A percentile compares a stretch with the other conserved stretches of the same genome.
phyloP scores from a whole-genome alignment of 208 protist species.

The Acanthamoeba triangularis region DNA sequence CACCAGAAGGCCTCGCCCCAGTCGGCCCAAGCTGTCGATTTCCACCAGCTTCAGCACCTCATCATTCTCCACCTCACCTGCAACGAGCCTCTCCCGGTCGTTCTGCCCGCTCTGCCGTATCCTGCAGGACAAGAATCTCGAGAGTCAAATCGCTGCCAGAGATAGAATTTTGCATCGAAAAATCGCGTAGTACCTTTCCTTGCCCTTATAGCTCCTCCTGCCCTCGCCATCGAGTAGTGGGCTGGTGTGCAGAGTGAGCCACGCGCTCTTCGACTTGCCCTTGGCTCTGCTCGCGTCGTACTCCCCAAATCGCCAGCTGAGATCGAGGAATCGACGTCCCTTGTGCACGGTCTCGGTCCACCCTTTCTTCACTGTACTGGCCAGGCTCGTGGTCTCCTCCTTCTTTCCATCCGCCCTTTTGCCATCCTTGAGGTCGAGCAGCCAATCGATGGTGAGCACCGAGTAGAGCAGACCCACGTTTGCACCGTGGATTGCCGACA shows the following conservation, averaged over 20 bases:
- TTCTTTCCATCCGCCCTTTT: background rate
- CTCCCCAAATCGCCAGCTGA: conserved; percentile 5
- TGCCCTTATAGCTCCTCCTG: background rate
- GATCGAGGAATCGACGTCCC: background rate
- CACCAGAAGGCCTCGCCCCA: conserved; percentile 9
- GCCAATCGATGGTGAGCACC: background rate
- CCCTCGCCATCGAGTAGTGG: background rate
- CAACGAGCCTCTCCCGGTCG: background rate
- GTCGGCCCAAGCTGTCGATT: background rate
- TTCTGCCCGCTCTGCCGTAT: background rate
- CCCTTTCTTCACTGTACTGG: background rate
- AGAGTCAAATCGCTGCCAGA: background rate
- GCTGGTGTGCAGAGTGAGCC: background rate
- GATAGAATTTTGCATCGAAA: background rate
- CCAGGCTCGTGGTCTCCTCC: background rate
- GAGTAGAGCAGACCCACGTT: conserved; percentile 40
- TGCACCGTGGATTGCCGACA: background rate
- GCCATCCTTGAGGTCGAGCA: background rate
- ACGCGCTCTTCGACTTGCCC: background rate
- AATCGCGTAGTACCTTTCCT: background rate
- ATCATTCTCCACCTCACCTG: background rate
- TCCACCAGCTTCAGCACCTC: background rate
- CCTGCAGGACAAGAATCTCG: background rate
- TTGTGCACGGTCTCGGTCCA: background rate
- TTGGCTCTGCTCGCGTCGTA: background rate